Evolutionary conservation across 2,329 filamentous ascomycete species (phyloP).

Genomic region (Colletotrichum sp.): DNA sequence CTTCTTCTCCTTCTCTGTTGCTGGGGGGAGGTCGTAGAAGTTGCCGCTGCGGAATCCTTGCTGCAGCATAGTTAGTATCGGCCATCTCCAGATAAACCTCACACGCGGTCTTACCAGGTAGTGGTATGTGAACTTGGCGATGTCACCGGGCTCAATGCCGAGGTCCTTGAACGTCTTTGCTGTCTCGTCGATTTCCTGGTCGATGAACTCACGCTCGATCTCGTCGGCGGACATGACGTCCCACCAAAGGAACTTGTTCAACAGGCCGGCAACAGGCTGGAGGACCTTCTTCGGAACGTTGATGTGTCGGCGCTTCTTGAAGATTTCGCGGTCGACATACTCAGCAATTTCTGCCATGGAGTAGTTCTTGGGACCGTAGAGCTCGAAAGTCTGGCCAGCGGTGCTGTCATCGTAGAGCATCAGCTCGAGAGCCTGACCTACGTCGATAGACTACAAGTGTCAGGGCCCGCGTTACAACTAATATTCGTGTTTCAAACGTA

Average conservation of each 20-base stretch:
- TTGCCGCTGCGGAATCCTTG: constrained; percentile 88
- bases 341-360: constrained; percentile 85
- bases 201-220: constrained; percentile 89
- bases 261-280: constrained; percentile 73
- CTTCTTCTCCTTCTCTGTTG: constrained; percentile 91
- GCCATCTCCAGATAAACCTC: neutral
- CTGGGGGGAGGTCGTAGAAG: constrained; percentile 92
- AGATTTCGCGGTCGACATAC: constrained; percentile 90
- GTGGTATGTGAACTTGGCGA: constrained; percentile 87
- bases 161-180: constrained; percentile 98
- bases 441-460: constrained; percentile 76
- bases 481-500: constrained; percentile 43
- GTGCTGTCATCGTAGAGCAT: constrained; percentile 94
- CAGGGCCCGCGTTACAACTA: neutral
- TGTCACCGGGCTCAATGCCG: constrained; percentile 85
- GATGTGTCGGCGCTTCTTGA: constrained; percentile 87
- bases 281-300: constrained; percentile 85
- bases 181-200: constrained; percentile 86
- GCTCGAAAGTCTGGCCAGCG: constrained; percentile 88
- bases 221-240: constrained; percentile 81
- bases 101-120: constrained; percentile 75
- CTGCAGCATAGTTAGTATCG: constrained; percentile 51
- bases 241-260: constrained; percentile 92
- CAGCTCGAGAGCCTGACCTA: constrained; percentile 84
- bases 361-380: constrained; percentile 94